Percentiles rank a stretch among this genome's conserved stretches.
phyloP scores from a whole-genome alignment of 768 basidiomycete genomes.

The Phaeolepiota aurea region DNA sequence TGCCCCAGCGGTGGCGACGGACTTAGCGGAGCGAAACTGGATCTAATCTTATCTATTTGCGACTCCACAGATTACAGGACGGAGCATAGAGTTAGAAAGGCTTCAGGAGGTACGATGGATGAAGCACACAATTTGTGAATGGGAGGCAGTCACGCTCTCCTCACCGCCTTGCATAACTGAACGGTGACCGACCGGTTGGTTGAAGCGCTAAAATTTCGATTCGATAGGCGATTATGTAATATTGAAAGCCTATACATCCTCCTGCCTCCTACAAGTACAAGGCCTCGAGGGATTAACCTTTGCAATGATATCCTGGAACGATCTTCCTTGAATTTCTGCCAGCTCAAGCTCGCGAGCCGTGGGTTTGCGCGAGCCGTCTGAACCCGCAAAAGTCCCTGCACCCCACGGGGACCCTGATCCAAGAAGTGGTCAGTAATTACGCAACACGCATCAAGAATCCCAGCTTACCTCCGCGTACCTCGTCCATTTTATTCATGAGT shows the following conservation, averaged over 20 bases:
- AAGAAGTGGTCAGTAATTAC: slow-evolving; percentile 6
- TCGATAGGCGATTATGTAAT: no score
- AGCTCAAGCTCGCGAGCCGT: slow-evolving; percentile 40
- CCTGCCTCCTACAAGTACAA: background rate
- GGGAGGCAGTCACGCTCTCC: no score
- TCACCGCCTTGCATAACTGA: no score
- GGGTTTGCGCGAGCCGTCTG: slow-evolving; percentile 39
- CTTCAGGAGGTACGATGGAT: no score
- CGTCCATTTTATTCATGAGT: slow-evolving; percentile 28
- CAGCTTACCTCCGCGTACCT: slow-evolving; percentile 50
- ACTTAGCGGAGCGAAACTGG: no score
- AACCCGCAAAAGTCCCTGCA: slow-evolving; percentile 52
- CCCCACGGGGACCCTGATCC: slow-evolving; percentile 66
- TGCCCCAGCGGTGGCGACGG: no score
- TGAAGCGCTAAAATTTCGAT: no score
- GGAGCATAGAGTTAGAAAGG: no score
- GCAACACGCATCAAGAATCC: background rate
- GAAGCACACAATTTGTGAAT: no score
- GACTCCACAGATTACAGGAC: no score
- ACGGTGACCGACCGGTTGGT: no score
- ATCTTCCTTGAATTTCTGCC: slow-evolving; percentile 40
- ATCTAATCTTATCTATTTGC: no score
- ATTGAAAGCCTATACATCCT: background rate
- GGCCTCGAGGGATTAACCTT: slow-evolving; percentile 23
- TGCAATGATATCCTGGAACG: slow-evolving; percentile 41